These are phyloP conservation scores for Beauveria medogensis DNA, from an alignment of 2,329 filamentous ascomycete species.

Conservation along the genomic window DNA sequence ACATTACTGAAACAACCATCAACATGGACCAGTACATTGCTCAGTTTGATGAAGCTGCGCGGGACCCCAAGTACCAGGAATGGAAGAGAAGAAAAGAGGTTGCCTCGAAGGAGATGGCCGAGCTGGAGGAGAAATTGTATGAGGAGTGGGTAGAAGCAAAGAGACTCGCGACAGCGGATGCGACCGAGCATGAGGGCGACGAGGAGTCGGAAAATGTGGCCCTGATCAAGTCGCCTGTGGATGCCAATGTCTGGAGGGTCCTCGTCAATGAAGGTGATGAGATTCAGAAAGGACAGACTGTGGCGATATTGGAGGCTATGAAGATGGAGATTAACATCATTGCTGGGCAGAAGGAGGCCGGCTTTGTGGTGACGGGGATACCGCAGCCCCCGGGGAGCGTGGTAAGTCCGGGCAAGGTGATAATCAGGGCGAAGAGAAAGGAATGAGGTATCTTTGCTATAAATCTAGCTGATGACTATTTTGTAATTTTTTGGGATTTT, in stretches of 20 bases:
- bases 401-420: conserved; percentile 5
- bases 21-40: conserved; percentile 22
- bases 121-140: conserved; percentile 23
- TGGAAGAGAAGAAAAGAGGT: conserved; percentile 14
- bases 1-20: conserved; percentile 20
- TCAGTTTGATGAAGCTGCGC: conserved; percentile 15
- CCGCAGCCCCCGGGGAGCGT: conserved; percentile 1
- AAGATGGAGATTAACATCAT: conserved; percentile 46
- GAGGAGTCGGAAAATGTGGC: conserved; percentile 20
- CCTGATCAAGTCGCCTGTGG: conserved; percentile 33
- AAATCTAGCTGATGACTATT: too few relatives aligned
- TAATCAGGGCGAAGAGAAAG: background rate
- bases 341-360: background rate
- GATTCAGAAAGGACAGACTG: conserved; percentile 33
- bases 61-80: conserved; percentile 14
- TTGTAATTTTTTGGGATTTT: too few relatives aligned
- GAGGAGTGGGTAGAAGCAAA: conserved; percentile 17
- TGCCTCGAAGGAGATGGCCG: conserved; percentile 5
- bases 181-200: background rate
- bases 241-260: conserved; percentile 48
- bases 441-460: background rate
- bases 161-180: conserved; percentile 11
- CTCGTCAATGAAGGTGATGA: conserved; percentile 32
- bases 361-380: background rate
- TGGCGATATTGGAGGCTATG: conserved; percentile 46